Percentiles rank a stretch among this genome's conserved stretches.
phyloP scores from a whole-genome alignment of 306 rosid species.

The Coriaria nepalensis region DNA sequence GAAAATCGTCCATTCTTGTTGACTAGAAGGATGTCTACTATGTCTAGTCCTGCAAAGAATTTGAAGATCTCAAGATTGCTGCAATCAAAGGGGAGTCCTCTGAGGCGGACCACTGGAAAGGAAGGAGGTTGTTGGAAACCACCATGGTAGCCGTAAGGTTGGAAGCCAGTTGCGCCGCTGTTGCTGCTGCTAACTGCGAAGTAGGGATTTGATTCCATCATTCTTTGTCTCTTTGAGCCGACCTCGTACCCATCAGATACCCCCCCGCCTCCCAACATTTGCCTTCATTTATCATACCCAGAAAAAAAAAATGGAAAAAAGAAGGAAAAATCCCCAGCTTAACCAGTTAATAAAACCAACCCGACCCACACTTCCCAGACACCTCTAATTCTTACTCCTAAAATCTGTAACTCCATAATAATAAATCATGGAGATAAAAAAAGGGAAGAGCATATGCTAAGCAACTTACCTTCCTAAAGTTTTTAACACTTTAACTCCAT shows the following conservation, averaged over 20 bases:
- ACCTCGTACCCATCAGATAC: conserved; percentile 99
- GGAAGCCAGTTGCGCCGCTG: conserved; percentile 53
- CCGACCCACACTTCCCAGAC: conserved; percentile 71
- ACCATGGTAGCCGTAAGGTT: conserved; percentile 34
- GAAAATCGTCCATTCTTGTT: conserved; percentile 92
- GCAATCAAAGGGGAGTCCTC: conserved; percentile 99
- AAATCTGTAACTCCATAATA: conserved; percentile 10
- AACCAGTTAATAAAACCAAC: conserved; percentile 94
- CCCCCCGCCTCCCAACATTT: conserved; percentile 99
- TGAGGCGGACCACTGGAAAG: conserved; percentile 90
- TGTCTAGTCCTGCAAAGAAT: conserved; percentile 90
- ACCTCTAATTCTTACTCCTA: conserved; percentile 47
- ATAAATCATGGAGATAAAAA: neutral
- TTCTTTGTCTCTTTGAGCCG: conserved; percentile 99
- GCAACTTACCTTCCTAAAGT: too few relatives aligned
- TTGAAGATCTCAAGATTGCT: conserved; percentile 84
- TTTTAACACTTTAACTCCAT: too few relatives aligned
- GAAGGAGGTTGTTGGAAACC: conserved; percentile 32
- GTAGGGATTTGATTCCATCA: conserved; percentile 99
- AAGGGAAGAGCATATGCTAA: neutral
- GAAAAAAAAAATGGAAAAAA: conserved; percentile 35
- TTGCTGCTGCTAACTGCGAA: conserved; percentile 96
- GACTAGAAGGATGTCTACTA: conserved; percentile 89
- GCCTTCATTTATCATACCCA: conserved; percentile 91
- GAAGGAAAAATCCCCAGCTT: conserved; percentile 75